These are phyloP conservation scores for Globisporangium sylvaticum DNA, from an alignment of 352 stramenopile species.

Conservation along the genomic window DNA sequence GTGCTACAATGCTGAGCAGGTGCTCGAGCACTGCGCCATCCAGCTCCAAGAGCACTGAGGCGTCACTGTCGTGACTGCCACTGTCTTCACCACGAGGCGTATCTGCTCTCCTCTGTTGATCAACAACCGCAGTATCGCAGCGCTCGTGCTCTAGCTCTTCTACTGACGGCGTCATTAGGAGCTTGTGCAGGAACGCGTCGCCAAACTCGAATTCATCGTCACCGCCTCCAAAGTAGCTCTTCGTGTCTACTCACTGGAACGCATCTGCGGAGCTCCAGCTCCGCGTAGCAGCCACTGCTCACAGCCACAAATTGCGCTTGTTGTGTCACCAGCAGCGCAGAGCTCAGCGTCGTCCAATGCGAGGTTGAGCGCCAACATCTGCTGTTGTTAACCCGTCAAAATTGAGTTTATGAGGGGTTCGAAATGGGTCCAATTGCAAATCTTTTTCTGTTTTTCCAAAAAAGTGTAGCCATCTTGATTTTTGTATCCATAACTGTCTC, in stretches of 20 bases:
- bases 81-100: not conserved
- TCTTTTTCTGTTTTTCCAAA: not conserved
- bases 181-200: not conserved
- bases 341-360: not conserved
- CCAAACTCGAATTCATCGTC: not conserved
- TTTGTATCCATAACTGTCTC: not conserved
- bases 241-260: not conserved
- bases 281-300: not conserved
- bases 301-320: not conserved
- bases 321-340: not conserved
- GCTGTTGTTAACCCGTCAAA: not conserved
- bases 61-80: not conserved
- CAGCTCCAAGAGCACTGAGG: not conserved
- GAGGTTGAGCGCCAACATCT: not conserved
- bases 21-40: not conserved
- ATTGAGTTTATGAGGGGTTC: not conserved
- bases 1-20: not conserved
- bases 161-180: not conserved
- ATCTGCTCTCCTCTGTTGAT: not conserved
- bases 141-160: too few species aligned
- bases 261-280: not conserved
- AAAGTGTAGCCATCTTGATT: conserved; percentile 6
- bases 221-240: not conserved
- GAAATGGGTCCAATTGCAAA: not conserved
- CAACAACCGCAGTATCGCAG: too few species aligned